Percentiles rank a stretch among this genome's conserved stretches.
These are phyloP conservation scores for Stropharia rugosoannulata DNA, from an alignment of 768 basidiomycete genomes.

Conservation along the genomic window DNA sequence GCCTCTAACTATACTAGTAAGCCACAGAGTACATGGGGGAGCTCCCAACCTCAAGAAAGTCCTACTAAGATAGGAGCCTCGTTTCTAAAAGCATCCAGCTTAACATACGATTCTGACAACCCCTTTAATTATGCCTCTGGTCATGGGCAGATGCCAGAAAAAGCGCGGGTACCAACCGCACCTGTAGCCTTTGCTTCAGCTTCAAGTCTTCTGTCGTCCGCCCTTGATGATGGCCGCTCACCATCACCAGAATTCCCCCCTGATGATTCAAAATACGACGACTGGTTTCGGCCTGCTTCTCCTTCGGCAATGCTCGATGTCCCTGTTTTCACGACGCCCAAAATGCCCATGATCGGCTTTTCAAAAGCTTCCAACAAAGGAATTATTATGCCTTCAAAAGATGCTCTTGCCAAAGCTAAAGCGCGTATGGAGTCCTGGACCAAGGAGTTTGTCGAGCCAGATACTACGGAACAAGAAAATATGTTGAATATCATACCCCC, in stretches of 20 bases:
- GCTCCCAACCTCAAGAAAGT: conserved; percentile 15
- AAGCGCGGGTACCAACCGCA: background rate
- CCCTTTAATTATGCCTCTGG: conserved; percentile 30
- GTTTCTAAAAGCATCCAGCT: conserved; percentile 7
- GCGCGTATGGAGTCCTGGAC: conserved; percentile 51
- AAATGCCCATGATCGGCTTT: conserved; percentile 21
- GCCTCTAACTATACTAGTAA: background rate
- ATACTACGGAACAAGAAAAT: conserved; percentile 20
- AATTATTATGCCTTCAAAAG: conserved; percentile 49
- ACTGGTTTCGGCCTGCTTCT: conserved; percentile 48
- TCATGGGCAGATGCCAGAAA: conserved; percentile 8
- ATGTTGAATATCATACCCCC: background rate
- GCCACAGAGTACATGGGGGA: conserved; percentile 1
- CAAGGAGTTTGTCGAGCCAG: conserved; percentile 26
- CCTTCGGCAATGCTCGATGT: conserved; percentile 12
- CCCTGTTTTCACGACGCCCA: conserved; percentile 12
- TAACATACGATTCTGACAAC: conserved; percentile 42
- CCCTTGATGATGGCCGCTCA: conserved; percentile 25
- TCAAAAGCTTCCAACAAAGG: conserved; percentile 30
- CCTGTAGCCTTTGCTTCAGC: conserved; percentile 28
- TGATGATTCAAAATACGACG: conserved; percentile 39
- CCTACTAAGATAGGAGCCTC: conserved; percentile 8
- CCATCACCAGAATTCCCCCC: conserved; percentile 38
- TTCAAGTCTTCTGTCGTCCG: conserved; percentile 14
- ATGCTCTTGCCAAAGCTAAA: conserved; percentile 54